A percentile compares a stretch with the other conserved stretches of the same genome.
phyloP scores from a whole-genome alignment of 2,329 filamentous ascomycete genomes.

The Fusarium newnesense region DNA sequence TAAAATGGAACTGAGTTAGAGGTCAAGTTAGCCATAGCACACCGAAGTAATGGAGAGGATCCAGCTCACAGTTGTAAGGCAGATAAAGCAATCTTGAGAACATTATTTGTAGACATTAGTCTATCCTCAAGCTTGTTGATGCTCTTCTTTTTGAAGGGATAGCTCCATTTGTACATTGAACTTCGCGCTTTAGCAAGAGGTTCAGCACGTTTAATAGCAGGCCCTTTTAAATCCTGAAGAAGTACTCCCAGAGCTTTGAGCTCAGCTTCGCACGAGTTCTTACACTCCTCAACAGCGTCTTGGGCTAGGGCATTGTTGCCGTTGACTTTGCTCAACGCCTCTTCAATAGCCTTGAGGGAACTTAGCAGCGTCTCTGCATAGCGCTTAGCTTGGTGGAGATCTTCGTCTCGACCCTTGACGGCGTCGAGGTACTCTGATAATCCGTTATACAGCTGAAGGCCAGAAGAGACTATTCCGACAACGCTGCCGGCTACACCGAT shows the following conservation, averaged over 20 bases:
- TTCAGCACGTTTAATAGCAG: rapidly evolving
- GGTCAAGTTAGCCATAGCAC: rapidly evolving
- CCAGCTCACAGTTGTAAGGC: not conserved
- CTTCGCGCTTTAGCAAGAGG: rapidly evolving
- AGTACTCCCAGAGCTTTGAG: rapidly evolving
- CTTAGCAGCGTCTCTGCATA: rapidly evolving
- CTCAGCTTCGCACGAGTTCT: not conserved
- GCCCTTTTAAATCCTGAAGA: rapidly evolving
- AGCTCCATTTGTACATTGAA: not conserved
- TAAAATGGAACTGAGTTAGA: rapidly evolving
- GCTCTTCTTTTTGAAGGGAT: not conserved
- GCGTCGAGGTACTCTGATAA: not conserved
- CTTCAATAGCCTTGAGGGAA: rapidly evolving
- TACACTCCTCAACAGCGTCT: rapidly evolving
- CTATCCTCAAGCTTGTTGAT: not conserved
- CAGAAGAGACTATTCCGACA: not conserved
- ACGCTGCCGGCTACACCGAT: not conserved
- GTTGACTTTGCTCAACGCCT: rapidly evolving
- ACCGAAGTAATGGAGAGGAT: rapidly evolving
- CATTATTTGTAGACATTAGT: not conserved
- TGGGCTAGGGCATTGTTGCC: rapidly evolving
- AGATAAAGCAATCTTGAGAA: rapidly evolving
- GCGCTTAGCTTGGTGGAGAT: rapidly evolving
- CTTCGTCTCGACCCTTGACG: not conserved
- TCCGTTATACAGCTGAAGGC: not conserved